Evolutionary conservation across 2,329 filamentous ascomycete genomes (phyloP).

Genomic region (Chrysosporium keratinophilum): DNA sequence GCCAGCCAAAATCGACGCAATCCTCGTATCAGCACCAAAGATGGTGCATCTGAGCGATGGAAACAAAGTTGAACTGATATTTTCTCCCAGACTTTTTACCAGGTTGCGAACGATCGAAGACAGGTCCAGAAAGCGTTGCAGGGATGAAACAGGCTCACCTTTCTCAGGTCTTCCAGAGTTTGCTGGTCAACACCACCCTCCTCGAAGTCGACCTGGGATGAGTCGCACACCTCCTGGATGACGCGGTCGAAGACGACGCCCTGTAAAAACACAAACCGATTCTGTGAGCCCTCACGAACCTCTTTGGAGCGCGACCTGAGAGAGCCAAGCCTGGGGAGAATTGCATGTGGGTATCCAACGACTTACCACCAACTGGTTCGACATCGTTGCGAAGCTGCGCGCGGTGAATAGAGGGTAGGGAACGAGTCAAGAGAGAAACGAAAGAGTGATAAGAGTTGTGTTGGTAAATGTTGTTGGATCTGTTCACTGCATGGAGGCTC

Average conservation of each 20-base stretch:
- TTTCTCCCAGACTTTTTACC: not conserved
- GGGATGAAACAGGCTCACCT: conserved; percentile 51
- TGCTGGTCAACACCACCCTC: conserved; percentile 84
- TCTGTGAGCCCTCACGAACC: not conserved
- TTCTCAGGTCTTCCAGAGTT: conserved; percentile 75
- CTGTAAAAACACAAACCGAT: conserved; percentile 25
- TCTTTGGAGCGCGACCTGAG: conserved; percentile 2
- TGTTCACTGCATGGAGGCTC: not conserved
- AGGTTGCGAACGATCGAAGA: not conserved
- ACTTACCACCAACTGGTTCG: conserved; percentile 42
- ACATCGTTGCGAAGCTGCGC: conserved; percentile 27
- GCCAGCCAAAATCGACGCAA: not conserved
- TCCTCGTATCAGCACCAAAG: not conserved
- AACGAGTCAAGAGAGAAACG: conserved; percentile 8
- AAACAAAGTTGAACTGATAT: not conserved
- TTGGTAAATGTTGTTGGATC: not conserved
- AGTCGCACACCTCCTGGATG: conserved; percentile 83
- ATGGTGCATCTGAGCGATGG: not conserved
- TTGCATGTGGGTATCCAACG: not conserved
- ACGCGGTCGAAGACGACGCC: conserved; percentile 82
- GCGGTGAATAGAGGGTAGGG: not conserved
- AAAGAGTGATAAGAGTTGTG: conserved; percentile 13
- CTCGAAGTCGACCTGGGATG: conserved; percentile 89
- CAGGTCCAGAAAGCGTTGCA: not conserved
- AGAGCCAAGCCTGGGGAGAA: conserved; percentile 8